These are phyloP conservation scores for Ostreobium quekettii DNA, from an alignment of 139 green algal species.

Conservation along the genomic window DNA sequence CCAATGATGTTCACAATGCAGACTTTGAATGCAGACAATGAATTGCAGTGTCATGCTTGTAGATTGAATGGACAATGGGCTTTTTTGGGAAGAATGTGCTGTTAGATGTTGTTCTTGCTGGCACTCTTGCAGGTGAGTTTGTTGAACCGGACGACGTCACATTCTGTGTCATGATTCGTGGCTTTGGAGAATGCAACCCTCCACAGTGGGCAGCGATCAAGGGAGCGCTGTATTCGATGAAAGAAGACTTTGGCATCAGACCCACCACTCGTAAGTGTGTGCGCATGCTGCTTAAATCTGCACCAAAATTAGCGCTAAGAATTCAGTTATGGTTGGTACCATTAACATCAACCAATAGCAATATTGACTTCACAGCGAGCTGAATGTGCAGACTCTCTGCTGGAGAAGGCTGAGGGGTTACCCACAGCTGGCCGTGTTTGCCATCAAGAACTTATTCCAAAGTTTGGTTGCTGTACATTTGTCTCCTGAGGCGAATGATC, in stretches of 20 bases:
- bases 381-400: neutral
- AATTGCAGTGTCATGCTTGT: too few species aligned
- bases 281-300: too few species aligned
- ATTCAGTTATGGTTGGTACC: neutral
- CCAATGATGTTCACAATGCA: too few species aligned
- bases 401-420: neutral
- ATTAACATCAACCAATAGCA: neutral
- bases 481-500: too few species aligned
- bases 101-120: too few species aligned
- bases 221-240: neutral
- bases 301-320: neutral
- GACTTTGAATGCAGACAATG: too few species aligned
- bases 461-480: too few species aligned
- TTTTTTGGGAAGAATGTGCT: too few species aligned
- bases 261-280: too few species aligned
- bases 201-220: neutral
- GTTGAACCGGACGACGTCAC: conserved; percentile 13
- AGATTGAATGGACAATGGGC: too few species aligned
- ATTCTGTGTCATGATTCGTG: conserved; percentile 17
- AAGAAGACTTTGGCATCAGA: neutral
- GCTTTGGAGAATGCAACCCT: neutral
- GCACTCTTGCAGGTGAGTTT: conserved; percentile 8
- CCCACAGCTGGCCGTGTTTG: neutral
- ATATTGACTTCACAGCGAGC: neutral
- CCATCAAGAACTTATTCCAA: too few species aligned